Base-by-base conservation (phyloP, 164 flowering plant genomes). In the Vitis riparia region DNA sequence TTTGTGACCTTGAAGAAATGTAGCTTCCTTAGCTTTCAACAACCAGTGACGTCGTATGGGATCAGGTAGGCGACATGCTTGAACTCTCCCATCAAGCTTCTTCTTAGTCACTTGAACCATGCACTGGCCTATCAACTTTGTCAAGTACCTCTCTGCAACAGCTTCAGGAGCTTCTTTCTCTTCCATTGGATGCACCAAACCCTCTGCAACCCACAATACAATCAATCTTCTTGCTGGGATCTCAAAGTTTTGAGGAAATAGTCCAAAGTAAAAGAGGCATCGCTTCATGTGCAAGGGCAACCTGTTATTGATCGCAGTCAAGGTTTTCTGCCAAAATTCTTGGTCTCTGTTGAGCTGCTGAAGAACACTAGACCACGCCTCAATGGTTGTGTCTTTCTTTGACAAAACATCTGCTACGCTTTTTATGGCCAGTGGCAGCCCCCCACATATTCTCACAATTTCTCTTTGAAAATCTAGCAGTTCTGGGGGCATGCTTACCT, bases 41-140 rank as follows among this genome's bases (percentile, higher is more conserved):
- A 56, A 58, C 58, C 71, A 53, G 27, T 6, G 3, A 13, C 78
- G 79, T 17, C 15, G 73, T 5, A 78, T 9, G 30, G 51, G 29
- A 1, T 69, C 76, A 11, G 63, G 75, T 55, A 77, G 49, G 2
- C 79, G 69, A 52, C 80, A 79, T 29, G 50, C 65, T 62, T 68
- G 76, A 8, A 67, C 52, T 3, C 72, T 73, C 10, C 82, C 82
- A 75, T 79, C 80, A 11, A 69, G 65, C 62, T 71, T 63, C 71
- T 16, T 15, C 14, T 68, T 76, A 13, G 68, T 53, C 1, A 77
- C 61, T 56, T 72, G 68, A 30, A 82, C 66, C 71, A 79, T 48
- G 64, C 64, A 76, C 30, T 74, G 62, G 9, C 23, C 9, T 1
- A 73, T 56, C 1, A 82, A 71, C 9, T 79, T 57, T 0, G 70